Conservation (phyloP, 2,329 filamentous ascomycete species). For the Alternaria dauci region DNA sequence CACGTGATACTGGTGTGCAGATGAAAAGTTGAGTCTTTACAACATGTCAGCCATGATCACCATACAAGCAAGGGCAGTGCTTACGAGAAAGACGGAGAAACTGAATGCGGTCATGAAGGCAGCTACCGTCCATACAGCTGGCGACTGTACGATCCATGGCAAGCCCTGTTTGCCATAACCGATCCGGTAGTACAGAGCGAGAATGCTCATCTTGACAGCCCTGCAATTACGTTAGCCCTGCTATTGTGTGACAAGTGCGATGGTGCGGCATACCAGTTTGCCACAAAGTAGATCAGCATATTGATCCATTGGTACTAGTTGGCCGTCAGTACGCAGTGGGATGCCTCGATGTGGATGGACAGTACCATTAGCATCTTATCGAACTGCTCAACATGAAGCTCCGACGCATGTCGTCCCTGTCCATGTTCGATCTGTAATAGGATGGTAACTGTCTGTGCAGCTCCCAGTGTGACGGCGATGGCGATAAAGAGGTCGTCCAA, state of each 20-base stretch:
- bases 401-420: slow-evolving; percentile 29
- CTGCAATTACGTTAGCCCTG: slow-evolving; percentile 16
- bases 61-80: neutral
- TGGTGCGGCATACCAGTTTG: slow-evolving; percentile 31
- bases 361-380: slow-evolving; percentile 36
- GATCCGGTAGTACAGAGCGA: slow-evolving; percentile 41
- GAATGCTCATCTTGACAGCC: slow-evolving; percentile 44
- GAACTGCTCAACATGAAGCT: slow-evolving; percentile 27
- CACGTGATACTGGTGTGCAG: slow-evolving; percentile 30
- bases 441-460: slow-evolving; percentile 37
- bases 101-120: slow-evolving; percentile 32
- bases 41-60: neutral
- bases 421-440: slow-evolving; percentile 39
- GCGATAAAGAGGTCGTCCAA: slow-evolving; percentile 39
- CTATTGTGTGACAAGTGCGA: neutral
- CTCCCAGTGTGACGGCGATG: slow-evolving; percentile 34
- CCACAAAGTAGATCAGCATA: slow-evolving; percentile 38
- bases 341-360: no score
- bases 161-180: slow-evolving; percentile 34
- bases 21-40: slow-evolving; percentile 30
- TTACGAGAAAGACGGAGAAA: slow-evolving; percentile 33
- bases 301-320: slow-evolving; percentile 40
- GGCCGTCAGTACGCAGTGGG: neutral
- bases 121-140: slow-evolving; percentile 32
- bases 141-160: slow-evolving; percentile 33